These are phyloP conservation scores for Lophium mytilinum DNA, from an alignment of 495 filamentous ascomycete genomes.

Conservation along the genomic window DNA sequence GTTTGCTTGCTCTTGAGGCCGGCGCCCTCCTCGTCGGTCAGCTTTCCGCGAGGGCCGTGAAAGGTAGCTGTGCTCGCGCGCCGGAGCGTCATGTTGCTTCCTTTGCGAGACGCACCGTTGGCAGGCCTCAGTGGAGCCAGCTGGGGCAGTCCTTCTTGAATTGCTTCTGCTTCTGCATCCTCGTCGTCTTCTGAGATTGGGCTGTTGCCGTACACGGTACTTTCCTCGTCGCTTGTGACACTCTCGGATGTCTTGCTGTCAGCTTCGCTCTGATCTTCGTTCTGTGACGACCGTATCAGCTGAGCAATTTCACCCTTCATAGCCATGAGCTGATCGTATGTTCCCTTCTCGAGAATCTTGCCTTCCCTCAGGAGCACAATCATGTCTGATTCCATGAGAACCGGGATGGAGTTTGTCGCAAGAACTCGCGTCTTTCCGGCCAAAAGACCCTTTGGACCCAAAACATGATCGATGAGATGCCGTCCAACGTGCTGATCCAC, in stretches of 20 bases:
- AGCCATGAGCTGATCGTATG: constrained; percentile 81
- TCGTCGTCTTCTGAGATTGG: constrained; percentile 38
- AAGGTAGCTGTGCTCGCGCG: constrained; percentile 90
- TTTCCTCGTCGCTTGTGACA: constrained; percentile 45
- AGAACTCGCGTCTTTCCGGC: constrained; percentile 82
- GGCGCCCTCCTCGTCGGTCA: constrained; percentile 72
- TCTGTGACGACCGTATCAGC: constrained; percentile 69
- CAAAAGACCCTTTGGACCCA: constrained; percentile 78
- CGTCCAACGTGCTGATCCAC: constrained; percentile 97
- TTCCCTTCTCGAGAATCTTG: constrained; percentile 76
- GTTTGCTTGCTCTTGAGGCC: constrained; percentile 67
- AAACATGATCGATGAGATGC: constrained; percentile 87
- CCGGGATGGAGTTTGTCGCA: constrained; percentile 92
- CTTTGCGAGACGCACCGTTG: constrained; percentile 41
- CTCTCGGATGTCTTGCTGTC: constrained; percentile 42
- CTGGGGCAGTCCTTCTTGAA: constrained; percentile 58
- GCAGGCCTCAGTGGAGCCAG: constrained; percentile 62
- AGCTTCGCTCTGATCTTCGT: constrained; percentile 49
- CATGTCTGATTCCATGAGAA: constrained; percentile 78
- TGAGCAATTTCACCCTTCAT: constrained; percentile 88
- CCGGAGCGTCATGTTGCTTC: constrained; percentile 68
- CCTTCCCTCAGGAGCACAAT: constrained; percentile 79
- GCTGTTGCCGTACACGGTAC: constrained; percentile 44
- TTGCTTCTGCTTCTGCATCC: constrained; percentile 56
- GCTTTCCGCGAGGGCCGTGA: constrained; percentile 71